These are phyloP conservation scores for Mollisiaceae sp. DNA, from an alignment of 2,329 filamentous ascomycete species.

Conservation along the genomic window DNA sequence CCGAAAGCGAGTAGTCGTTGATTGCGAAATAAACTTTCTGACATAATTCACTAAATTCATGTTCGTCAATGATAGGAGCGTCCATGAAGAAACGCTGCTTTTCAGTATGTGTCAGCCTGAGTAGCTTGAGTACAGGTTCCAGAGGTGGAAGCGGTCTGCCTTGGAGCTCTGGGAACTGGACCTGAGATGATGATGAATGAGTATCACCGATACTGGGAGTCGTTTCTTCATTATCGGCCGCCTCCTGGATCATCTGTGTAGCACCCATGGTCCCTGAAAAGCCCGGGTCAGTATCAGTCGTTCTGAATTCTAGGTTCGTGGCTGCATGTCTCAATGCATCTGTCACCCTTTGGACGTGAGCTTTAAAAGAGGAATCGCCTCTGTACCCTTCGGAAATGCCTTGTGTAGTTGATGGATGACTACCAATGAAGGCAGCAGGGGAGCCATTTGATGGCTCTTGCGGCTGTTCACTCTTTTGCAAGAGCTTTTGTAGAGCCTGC, in stretches of 20 bases:
- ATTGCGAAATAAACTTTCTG: not conserved
- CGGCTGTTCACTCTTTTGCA: not conserved
- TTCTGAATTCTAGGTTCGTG: not conserved
- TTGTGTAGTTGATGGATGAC: not conserved
- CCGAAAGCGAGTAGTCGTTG: not conserved
- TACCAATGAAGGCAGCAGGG: not conserved
- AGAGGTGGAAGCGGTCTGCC: not conserved
- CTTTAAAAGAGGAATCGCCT: not conserved
- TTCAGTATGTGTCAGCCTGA: not conserved
- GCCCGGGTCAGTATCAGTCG: not conserved
- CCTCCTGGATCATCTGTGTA: not conserved
- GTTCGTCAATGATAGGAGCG: not conserved
- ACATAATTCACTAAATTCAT: not conserved
- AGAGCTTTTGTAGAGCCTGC: not conserved
- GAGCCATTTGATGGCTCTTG: not conserved
- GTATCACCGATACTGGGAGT: not conserved
- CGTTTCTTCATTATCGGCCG: not conserved
- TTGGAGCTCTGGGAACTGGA: not conserved
- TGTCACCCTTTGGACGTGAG: not conserved
- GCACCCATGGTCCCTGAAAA: not conserved
- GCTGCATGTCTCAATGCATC: not conserved
- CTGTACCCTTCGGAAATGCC: not conserved
- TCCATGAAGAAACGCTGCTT: not conserved
- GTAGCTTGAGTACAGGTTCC: not conserved
- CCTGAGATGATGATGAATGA: not conserved